Evolutionary conservation across 2,329 filamentous ascomycete species (phyloP), one percentile per base, ranked within the genome.

Genomic region (Aaosphaeria arxii): DNA sequence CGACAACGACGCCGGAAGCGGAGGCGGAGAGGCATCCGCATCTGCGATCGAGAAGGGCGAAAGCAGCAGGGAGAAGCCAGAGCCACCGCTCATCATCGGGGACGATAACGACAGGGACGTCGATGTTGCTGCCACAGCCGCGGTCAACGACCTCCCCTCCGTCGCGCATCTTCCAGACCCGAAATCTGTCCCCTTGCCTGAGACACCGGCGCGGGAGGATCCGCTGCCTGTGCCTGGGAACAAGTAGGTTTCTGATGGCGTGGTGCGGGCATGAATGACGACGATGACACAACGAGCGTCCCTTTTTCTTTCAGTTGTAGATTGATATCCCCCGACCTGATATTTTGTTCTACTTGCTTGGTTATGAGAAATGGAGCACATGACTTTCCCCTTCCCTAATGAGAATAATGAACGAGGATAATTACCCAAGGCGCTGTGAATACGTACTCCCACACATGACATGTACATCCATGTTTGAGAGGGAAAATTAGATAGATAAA

Each of bases 81-180:
- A 55, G 38, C 63, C 60, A 4, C 63, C 67, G 5, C 54, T 69
- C 11, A 63, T 64, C 43, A 64, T 70, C 39, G 52, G 51, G 5
- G 64, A 67, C 35, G 48, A 53, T 28, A 58, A 53, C 28, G 61
- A 61, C 3, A 42, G 33, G 17, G 56, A 54, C 11, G 43, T 46
- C 9, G 40, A 49, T 3, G 62, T 57, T 30, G 50, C 54, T 38
- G 52, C 51, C 7, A 47, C 50, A 31, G 55, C 61, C n/a, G 49
- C 56, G 4, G 61, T 71, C 6, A 44, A 55, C 11, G 64, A 71
- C 50, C 46, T 72, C 52, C 68, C 67, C 1, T 65, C 64, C 31
- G 69, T 72, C 31, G 56, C 59, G 31, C 55, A 71, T 53, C 51
- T 71, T 49, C 68, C 69, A 7, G 63, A 67, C 30, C 70, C 71